Evolutionary conservation across 164 flowering plant genomes (phyloP).

Genomic region (Sedum album): DNA sequence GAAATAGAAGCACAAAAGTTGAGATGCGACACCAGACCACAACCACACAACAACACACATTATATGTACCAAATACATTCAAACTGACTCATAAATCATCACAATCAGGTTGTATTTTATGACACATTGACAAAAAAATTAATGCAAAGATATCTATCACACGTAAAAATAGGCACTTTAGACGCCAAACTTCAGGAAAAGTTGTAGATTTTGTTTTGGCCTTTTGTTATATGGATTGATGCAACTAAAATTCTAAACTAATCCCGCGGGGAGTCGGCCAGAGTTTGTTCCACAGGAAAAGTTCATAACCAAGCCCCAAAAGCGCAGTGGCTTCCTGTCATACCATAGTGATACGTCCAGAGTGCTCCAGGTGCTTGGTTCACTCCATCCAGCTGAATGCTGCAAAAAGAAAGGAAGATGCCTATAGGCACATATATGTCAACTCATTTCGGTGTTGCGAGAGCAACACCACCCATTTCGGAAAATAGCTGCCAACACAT

Average conservation of each 20-base stretch:
- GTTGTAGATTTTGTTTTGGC: neutral
- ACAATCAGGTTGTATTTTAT: too few species aligned
- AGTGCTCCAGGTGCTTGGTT: constrained; percentile 56
- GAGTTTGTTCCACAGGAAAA: neutral
- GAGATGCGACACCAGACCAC: neutral
- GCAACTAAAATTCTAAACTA: neutral
- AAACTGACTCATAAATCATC: neutral
- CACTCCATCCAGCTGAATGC: constrained; percentile 62
- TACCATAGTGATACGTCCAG: constrained; percentile 55
- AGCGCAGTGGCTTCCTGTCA: constrained; percentile 56
- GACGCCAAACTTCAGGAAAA: neutral
- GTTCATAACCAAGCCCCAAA: constrained; percentile 29
- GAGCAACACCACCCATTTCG: neutral
- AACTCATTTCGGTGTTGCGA: neutral
- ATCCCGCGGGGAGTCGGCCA: neutral
- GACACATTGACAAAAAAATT: too few species aligned
- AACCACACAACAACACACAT: neutral
- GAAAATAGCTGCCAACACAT: neutral
- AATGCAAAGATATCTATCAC: neutral
- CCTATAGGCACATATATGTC: constrained; percentile 29
- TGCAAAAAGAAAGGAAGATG: constrained; percentile 52
- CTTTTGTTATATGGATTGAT: neutral
- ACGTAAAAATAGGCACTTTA: neutral
- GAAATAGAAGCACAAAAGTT: neutral
- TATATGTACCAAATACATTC: neutral